A percentile compares a stretch with the other conserved stretches of the same genome.
These are phyloP conservation scores for Porcisia hertigi DNA, from an alignment of 208 protist genomes.

Conservation along the genomic window DNA sequence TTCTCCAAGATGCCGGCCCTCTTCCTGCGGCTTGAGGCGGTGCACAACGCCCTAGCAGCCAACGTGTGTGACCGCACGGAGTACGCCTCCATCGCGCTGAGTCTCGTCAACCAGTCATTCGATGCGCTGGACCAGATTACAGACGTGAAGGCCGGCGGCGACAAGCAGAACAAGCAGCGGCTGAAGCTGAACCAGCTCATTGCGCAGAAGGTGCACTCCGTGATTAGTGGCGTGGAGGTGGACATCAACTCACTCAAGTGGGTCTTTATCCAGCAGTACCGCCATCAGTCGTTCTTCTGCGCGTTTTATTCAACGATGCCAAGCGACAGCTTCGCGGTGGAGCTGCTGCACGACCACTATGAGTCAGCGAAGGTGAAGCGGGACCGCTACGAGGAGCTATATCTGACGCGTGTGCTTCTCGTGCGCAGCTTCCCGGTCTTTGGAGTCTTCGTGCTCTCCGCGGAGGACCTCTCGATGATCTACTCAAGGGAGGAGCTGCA, in stretches of 20 bases:
- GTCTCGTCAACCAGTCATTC: conserved; percentile 83
- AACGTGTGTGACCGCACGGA: conserved; percentile 69
- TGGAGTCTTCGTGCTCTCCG: conserved; percentile 69
- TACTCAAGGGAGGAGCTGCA: conserved; percentile 84
- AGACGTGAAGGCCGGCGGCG: conserved; percentile 44
- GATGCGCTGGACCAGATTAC: conserved; percentile 77
- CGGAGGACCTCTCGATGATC: conserved; percentile 76
- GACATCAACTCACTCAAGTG: conserved; percentile 64
- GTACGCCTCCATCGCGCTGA: conserved; percentile 73
- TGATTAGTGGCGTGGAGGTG: conserved; percentile 51
- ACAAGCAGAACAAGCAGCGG: conserved; percentile 38
- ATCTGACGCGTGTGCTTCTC: conserved; percentile 82
- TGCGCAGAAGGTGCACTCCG: conserved; percentile 39
- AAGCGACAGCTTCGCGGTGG: conserved; percentile 48
- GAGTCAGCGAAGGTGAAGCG: conserved; percentile 65
- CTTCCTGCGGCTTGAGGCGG: conserved; percentile 68
- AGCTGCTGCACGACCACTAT: conserved; percentile 69
- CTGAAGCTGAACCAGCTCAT: conserved; percentile 50
- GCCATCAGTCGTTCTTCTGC: conserved; percentile 91
- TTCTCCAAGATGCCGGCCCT: conserved; percentile 82
- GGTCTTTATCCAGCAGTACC: conserved; percentile 84
- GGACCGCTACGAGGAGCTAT: conserved; percentile 84
- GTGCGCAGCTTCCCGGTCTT: conserved; percentile 78
- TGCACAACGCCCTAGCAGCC: conserved; percentile 64
- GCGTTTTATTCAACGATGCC: conserved; percentile 74